A percentile compares a stretch with the other conserved stretches of the same genome.
Evolutionary conservation across 352 stramenopile genomes (phyloP).

Genomic region (Phytophthora chlamydospora): DNA sequence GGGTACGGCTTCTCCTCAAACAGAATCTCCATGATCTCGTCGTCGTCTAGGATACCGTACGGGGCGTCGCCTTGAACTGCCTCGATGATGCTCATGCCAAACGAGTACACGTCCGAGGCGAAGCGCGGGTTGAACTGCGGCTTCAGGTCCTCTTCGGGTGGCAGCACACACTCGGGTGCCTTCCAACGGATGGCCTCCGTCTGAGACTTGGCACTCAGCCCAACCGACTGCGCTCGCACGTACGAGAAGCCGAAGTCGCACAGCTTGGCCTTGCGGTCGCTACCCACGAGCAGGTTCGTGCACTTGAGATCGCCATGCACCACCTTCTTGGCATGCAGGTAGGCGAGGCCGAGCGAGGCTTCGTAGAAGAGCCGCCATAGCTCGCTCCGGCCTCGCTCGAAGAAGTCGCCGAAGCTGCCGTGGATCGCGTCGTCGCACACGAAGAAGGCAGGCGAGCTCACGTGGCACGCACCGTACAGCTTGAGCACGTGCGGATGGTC

Average conservation of each 20-base stretch:
- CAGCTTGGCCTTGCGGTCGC: constrained; percentile 30
- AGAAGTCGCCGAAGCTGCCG: constrained; percentile 33
- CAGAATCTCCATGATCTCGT: constrained; percentile 17
- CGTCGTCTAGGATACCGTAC: constrained; percentile 23
- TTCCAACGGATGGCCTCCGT: constrained; percentile 34
- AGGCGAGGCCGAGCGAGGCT: constrained; percentile 50
- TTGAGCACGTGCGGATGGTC: constrained; percentile 40
- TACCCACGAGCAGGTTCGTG: constrained; percentile 76
- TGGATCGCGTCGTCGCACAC: constrained; percentile 34
- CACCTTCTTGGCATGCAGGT: constrained; percentile 60
- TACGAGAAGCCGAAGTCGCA: constrained; percentile 42
- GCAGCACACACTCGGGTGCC: constrained; percentile 33
- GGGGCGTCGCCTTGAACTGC: constrained; percentile 21
- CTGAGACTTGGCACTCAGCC: constrained; percentile 22
- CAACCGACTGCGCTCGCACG: constrained; percentile 23
- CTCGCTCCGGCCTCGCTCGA: constrained; percentile 12
- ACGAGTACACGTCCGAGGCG: constrained; percentile 36
- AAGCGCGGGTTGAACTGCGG: constrained; percentile 18
- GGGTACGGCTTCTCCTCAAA: constrained; percentile 17
- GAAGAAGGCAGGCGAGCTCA: constrained; percentile 33
- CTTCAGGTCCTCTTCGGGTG: constrained; percentile 3
- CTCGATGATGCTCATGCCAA: constrained; percentile 46
- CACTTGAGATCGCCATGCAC: constrained; percentile 87
- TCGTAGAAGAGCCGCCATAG: constrained; percentile 38
- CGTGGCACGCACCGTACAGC: constrained; percentile 46